Evolutionary conservation across 2,329 filamentous ascomycete genomes (phyloP).

Genomic region (Graphilbum ipis-grandicollis): DNA sequence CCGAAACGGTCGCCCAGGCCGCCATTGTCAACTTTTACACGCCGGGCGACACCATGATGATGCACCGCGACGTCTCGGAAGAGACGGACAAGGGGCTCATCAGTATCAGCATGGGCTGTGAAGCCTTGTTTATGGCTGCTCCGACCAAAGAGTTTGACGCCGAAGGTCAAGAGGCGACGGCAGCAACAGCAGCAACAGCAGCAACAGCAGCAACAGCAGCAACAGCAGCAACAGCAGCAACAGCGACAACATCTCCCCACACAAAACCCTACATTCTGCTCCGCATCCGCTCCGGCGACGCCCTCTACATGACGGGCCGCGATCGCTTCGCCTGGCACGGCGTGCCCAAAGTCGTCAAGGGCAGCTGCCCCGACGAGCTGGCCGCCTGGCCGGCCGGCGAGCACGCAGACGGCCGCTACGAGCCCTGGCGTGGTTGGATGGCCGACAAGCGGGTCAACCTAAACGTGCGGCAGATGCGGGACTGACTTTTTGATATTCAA

Average conservation of each 20-base stretch:
- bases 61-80: conserved; percentile 90
- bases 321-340: conserved; percentile 90
- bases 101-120: conserved; percentile 78
- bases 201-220: no score
- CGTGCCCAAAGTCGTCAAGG: conserved; percentile 68
- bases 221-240: not conserved
- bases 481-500: no score
- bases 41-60: conserved; percentile 75
- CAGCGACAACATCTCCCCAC: not conserved
- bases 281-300: conserved; percentile 68
- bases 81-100: conserved; percentile 61
- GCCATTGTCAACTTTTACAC: conserved; percentile 91
- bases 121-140: conserved; percentile 74
- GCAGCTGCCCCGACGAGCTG: conserved; percentile 62
- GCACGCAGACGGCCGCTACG: conserved; percentile 29
- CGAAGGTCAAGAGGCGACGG: not conserved
- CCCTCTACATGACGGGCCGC: conserved; percentile 70
- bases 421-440: conserved; percentile 78
- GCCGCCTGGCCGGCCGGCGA: conserved; percentile 49
- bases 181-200: not conserved
- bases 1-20: conserved; percentile 62
- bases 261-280: conserved; percentile 36
- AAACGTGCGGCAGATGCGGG: conserved; percentile 79
- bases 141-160: conserved; percentile 22
- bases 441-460: conserved; percentile 71